Evolutionary conservation across 371 early-diverging fungal genomes (phyloP), one percentile per base, ranked within the genome.

Genomic region (Modicella reniformis): DNA sequence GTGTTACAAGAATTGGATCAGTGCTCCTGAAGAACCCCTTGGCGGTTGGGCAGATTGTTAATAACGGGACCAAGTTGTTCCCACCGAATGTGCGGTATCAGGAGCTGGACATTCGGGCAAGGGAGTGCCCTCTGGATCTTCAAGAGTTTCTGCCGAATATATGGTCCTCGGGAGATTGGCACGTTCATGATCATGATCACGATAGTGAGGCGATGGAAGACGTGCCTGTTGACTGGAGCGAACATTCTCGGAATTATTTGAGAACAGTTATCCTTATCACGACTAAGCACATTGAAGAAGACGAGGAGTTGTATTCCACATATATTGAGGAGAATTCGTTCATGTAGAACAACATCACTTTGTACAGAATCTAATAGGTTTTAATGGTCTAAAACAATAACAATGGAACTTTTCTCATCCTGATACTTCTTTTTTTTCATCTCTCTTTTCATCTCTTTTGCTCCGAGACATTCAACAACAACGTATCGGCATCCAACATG

Each of bases 401-500:
- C n/a, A n/a, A n/a, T n/a, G n/a, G n/a, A 37, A 37, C 37, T 37
- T 37, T 37, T 37, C 12, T 37, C 8, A 37, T 37, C 37, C 37
- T 37, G 5, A 5, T 5, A 37, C 37, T 37, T 37, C 37, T 37
- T 37, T 37, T 37, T 37, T 37, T 37, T 37, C n/a, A n/a, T n/a
- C n/a, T n/a, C n/a, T n/a, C n/a, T n/a, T n/a, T n/a, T n/a, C n/a
- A n/a, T n/a, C n/a, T 41, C 26, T 76, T 72, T 48, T 37, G 60
- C 37, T 73, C 67, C 37, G 47, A 47, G 48, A 93, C 92, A 74
- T 98, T 96, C 68, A 98, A 88, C 86, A 98, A 86, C 82, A 98
- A 89, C 29, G 94, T 89, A 64, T 94, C 92, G 51, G 93, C 83
- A 82, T 97, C 96, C 51, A 98, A 85, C 83, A 93, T 92, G 66